These are phyloP conservation scores for Hydrangea macrophylla DNA, from an alignment of 148 eudicot species.

Conservation along the genomic window DNA sequence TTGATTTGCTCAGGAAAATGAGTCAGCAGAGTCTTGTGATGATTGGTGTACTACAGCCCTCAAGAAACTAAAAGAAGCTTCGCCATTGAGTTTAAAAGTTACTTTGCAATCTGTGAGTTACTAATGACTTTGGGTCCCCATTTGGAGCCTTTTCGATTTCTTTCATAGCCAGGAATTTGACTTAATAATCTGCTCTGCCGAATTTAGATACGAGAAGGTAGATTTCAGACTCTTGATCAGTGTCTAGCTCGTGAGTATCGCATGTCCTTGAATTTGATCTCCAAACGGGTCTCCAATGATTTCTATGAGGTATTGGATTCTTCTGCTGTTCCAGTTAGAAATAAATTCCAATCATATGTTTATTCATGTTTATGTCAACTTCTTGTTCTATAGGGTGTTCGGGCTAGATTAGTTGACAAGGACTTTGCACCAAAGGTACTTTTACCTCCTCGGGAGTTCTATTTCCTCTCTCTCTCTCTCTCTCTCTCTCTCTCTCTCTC, in stretches of 20 bases:
- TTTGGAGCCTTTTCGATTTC: background rate
- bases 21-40: constrained; percentile 45
- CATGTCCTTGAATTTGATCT: constrained; percentile 57
- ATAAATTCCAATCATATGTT: background rate
- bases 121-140: background rate
- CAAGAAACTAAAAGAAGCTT: constrained; percentile 72
- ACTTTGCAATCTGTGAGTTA: constrained; percentile 86
- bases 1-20: constrained; percentile 53
- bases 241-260: constrained; percentile 85
- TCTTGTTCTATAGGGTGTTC: constrained; percentile 75
- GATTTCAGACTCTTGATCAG: constrained; percentile 82
- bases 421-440: constrained; percentile 97
- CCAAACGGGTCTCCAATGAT: constrained; percentile 70
- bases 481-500: background rate
- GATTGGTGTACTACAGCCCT: constrained; percentile 58
- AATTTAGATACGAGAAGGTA: constrained; percentile 82
- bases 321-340: background rate
- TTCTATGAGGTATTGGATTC: constrained; percentile 70
- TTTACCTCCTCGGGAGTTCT: too few species aligned
- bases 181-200: constrained; percentile 5
- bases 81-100: constrained; percentile 91
- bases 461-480: background rate
- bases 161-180: constrained; percentile 11
- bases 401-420: constrained; percentile 87
- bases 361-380: background rate